Conservation (phyloP, 345 rosid genomes). For the Syzygium aromaticum region DNA sequence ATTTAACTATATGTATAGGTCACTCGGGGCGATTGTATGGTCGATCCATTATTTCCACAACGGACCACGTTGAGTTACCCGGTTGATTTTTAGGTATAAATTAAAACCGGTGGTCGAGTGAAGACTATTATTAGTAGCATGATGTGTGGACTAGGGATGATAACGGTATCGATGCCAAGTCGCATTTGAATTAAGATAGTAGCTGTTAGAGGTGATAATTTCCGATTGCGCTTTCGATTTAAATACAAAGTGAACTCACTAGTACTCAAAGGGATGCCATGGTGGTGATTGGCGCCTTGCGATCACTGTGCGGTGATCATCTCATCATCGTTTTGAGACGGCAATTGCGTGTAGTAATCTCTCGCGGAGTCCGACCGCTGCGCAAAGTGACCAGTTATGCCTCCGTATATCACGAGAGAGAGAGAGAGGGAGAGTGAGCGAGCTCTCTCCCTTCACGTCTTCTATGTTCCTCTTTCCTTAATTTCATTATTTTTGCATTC, state of each 20-base stretch:
- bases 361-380: rapidly evolving
- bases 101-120: neutral
- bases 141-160: neutral
- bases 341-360: too few relatives aligned
- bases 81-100: neutral
- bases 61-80: too few relatives aligned
- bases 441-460: too few relatives aligned
- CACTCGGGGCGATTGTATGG: neutral
- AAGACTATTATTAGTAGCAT: neutral
- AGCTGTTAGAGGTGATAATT: neutral
- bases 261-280: neutral
- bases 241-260: neutral
- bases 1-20: neutral
- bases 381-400: neutral
- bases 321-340: neutral
- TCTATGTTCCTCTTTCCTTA: too few relatives aligned
- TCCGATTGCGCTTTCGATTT: neutral
- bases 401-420: neutral
- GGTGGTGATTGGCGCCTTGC: neutral
- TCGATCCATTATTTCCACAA: too few relatives aligned
- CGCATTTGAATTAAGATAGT: too few relatives aligned
- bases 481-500: neutral
- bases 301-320: rapidly evolving
- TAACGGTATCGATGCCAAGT: neutral
- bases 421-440: too few relatives aligned